These are phyloP conservation scores for Fraxinus sp. DNA, from an alignment of 305 asterid species.

Conservation along the genomic window DNA sequence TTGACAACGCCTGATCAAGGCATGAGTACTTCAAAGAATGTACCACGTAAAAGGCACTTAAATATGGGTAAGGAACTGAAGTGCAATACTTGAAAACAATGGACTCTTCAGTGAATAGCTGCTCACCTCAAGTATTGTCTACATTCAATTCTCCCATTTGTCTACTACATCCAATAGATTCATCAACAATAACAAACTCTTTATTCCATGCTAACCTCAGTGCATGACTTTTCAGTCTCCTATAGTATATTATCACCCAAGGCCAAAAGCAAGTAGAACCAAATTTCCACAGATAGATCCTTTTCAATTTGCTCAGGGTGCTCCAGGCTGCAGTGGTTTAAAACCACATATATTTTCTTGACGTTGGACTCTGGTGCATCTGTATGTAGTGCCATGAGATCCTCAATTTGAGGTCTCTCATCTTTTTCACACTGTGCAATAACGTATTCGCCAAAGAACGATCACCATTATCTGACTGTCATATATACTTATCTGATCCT, in stretches of 20 bases:
- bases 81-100: background rate
- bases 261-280: slow-evolving; percentile 68
- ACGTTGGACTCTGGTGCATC: slow-evolving; percentile 14
- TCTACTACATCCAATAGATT: slow-evolving; percentile 54
- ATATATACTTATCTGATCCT: slow-evolving; percentile 19
- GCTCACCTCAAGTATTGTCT: slow-evolving; percentile 26
- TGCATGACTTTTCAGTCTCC: slow-evolving; percentile 53
- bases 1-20: background rate
- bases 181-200: slow-evolving; percentile 55
- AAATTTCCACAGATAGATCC: slow-evolving; percentile 44
- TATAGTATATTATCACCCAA: slow-evolving; percentile 58
- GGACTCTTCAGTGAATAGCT: background rate
- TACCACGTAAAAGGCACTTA: background rate
- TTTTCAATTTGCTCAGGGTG: slow-evolving; percentile 33
- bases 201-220: slow-evolving; percentile 50
- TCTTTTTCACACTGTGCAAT: slow-evolving; percentile 17
- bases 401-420: slow-evolving; percentile 17
- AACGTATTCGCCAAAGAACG: slow-evolving; percentile 17
- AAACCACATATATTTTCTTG: slow-evolving; percentile 40
- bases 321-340: slow-evolving; percentile 46
- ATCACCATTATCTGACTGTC: slow-evolving; percentile 20
- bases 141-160: slow-evolving; percentile 46
- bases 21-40: background rate
- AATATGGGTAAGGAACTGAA: background rate
- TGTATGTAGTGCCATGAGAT: slow-evolving; percentile 14